Base-by-base conservation (phyloP, 257 asterid species). In the Rubia yunnanensis region DNA sequence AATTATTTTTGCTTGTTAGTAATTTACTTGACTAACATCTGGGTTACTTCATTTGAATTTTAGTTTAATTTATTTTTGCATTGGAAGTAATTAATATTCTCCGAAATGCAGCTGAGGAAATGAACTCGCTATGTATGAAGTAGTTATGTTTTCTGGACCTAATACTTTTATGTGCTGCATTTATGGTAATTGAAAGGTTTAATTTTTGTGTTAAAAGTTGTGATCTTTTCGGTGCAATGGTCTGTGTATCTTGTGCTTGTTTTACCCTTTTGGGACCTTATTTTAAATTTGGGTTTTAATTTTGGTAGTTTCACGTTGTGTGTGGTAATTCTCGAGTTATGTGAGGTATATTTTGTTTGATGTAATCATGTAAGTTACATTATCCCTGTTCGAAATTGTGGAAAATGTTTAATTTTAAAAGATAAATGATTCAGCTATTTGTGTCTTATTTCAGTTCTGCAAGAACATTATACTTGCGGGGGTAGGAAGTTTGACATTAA, bases 391-490 rank as follows among this genome's bases (percentile, higher is more conserved):
- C 52, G 1, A 44, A 15, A 44, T 44, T 44, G 34, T 61, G 52
- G 49, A 22, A 3, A 30, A 26, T 73, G 39, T 46, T n/a, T 68
- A 23, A 38, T 10, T 62, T 65, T 41, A 13, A 53, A 7, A 18
- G 39, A 13, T 24, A 7, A 52, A 64, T 64, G 60, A 64, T 60
- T 48, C 52, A 28, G 50, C n/a, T 53, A 2, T 15, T 49, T 0
- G 61, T 52, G 18, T 69, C 10, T 55, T 64, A 49, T 46, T 73
- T 79, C 85, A 94, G 99, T 94, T 94, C 61, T 94, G 99, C 88
- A 94, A 94, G 89, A 94, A 94, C 64, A 85, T 94, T 72, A 88
- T 90, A 77, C 84, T 94, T 69, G 99, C 99, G 1, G 99, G 99
- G 60, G 99, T 94, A 5, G 99, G 99, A 71, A 90, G 97, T 72